Evolutionary conservation across 2,329 filamentous ascomycete species (phyloP), one percentile per base, ranked within the genome.

Genomic region (Penicillium sp.): DNA sequence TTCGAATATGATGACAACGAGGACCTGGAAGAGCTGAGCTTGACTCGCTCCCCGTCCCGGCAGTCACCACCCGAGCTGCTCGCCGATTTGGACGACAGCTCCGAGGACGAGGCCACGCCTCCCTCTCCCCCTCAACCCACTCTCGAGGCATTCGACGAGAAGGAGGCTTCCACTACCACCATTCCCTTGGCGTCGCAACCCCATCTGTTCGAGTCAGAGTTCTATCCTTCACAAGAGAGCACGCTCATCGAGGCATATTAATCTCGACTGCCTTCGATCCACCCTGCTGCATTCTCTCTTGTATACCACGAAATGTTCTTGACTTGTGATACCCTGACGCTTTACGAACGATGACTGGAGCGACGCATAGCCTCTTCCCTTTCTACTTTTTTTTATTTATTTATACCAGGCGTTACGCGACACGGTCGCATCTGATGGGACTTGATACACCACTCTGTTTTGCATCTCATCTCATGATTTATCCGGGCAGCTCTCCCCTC

Each of bases 61-160:
- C 65, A 81, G 64, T 83, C 84, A 47, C 79, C 87, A 46, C 88
- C 88, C 8, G 87, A 89, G 69, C 82, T 90, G 51, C 80, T 85
- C 60, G 78, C 83, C 57, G 87, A 90, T 67, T 82, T 81, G 55
- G 86, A 86, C 56, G 76, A 74, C 6, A 74, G 79, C 2, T 86
- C 84, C 51, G 87, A 90, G 63, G 88, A 91, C 72, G 85, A 89
- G 61, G 75, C 79, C 43, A 77, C 89, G 83, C 88, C 88, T 7
- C 86, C 86, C 18, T 89, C 86, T 54, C 87, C 87, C 33, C 81
- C 83, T 42, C 66, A 72, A 55, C 58, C 80, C 25, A 69, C 79
- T 31, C 74, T 90, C 47, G 76, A 82, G 54, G 73, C 79, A 36
- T 88, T 90, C 65, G 75, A 80, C 41, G 77, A 82, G 62, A 82